Evolutionary conservation across 2,329 filamentous ascomycete species (phyloP), one percentile per base, ranked within the genome.

Genomic region (Tolypocladium capitatum): DNA sequence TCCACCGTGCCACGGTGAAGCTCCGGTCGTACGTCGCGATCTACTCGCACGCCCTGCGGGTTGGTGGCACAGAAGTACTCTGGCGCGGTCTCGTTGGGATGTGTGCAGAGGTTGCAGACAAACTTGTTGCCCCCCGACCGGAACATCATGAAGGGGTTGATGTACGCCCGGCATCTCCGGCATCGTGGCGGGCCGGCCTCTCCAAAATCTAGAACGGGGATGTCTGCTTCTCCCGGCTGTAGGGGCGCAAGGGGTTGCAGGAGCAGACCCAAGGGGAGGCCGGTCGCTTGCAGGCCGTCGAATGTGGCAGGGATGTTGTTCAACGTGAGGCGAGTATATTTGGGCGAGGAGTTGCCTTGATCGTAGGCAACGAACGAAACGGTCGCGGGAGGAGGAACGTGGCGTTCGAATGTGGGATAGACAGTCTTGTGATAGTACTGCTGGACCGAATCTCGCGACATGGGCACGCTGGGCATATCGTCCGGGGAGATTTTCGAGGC

Each of bases 111-210:
- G 62, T 98, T 98, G 71, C 92, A 98, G 46, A 95, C 88, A 63
- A 95, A 94, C 63, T 94, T 95, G 69, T 91, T 95, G 49, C 92
- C 92, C 34, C 91, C 91, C 16, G 85, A 84, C 50, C 85, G 80
- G 74, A 98, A 98, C 61, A 90, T 86, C 92, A 98, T 97, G 63
- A 98, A 98, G 2, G 92, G 92, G 61, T 98, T 98, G 69, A 98
- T 94, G 68, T 98, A 98, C 14, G 91, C 85, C 61, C 92, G 79
- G 71, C 92, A 98, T 68, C 92, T 78, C 58, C 87, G 81, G 67
- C 92, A 98, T 63, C 92, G 80, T 21, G 92, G 92, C 36, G 92
- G 92, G 0, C 92, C 92, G 35, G 71, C 70, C 38, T 96, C 89
- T 44, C 92, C 92, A 73, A 97, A 98, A 67, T 98, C 92, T 24